Percentiles rank a stretch among this genome's conserved stretches.
Evolutionary conservation across 371 early-diverging fungal species (phyloP).

Genomic region (Thermomucor indicae-seudaticae): DNA sequence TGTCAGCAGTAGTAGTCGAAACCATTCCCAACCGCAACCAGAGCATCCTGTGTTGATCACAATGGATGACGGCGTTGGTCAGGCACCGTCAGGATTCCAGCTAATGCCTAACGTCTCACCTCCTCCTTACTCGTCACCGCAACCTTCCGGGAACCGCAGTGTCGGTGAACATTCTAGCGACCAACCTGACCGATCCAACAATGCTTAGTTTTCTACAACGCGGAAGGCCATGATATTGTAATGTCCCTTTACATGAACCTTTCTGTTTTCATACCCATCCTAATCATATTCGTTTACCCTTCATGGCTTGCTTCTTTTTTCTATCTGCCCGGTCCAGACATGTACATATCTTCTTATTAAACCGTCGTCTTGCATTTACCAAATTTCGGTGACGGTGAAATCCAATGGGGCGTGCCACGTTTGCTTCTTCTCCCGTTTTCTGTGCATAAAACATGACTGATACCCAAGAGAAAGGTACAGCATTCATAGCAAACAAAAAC

Average conservation of each 20-base stretch:
- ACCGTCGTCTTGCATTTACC: too few relatives aligned
- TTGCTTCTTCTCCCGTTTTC: not conserved
- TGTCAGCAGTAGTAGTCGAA: constrained; percentile 1
- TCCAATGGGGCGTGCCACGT: not conserved
- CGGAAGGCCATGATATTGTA: too few relatives aligned
- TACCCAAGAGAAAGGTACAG: not conserved
- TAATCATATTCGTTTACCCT: too few relatives aligned
- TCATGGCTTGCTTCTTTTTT: too few relatives aligned
- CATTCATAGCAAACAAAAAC: not conserved
- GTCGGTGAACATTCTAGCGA: too few relatives aligned
- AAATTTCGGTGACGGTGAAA: not conserved
- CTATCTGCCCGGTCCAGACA: too few relatives aligned
- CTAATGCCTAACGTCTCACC: not conserved
- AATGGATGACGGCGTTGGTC: constrained; percentile 2
- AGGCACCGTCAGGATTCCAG: not conserved
- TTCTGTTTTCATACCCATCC: too few relatives aligned
- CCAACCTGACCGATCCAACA: too few relatives aligned
- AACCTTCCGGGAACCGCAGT: not conserved
- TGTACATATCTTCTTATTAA: too few relatives aligned
- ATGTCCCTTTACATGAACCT: too few relatives aligned
- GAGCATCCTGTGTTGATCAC: constrained; percentile 6
- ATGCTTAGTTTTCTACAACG: too few relatives aligned
- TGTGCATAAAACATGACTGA: not conserved
- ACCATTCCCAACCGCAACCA: not conserved
- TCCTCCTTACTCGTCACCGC: constrained; percentile 9